These are phyloP conservation scores for Teratosphaeria nubilosa DNA, from an alignment of 2,329 filamentous ascomycete species.

Conservation along the genomic window DNA sequence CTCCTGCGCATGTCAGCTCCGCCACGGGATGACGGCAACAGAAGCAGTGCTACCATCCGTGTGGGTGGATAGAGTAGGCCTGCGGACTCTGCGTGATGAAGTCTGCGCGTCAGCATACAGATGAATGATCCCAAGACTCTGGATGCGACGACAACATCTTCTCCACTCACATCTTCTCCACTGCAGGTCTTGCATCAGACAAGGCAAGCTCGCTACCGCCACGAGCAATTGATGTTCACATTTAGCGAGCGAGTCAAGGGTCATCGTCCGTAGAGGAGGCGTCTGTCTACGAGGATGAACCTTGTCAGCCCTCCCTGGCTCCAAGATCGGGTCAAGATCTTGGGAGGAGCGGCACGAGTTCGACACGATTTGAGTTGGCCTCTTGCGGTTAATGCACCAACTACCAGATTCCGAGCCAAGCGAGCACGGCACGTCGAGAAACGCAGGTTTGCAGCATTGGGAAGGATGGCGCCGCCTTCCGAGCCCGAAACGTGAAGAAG, in stretches of 20 bases:
- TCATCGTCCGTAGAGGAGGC: background rate
- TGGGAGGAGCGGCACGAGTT: background rate
- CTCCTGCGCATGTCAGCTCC: too few relatives aligned
- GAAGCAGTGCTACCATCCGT: background rate
- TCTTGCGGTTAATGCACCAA: background rate
- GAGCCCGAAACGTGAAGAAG: too few relatives aligned
- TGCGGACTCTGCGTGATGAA: too few relatives aligned
- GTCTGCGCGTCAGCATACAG: background rate
- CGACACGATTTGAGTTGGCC: background rate
- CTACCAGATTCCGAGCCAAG: background rate
- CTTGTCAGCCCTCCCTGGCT: background rate
- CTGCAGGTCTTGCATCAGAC: background rate
- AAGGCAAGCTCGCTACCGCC: background rate
- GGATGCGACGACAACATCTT: background rate
- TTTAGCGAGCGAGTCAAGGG: background rate
- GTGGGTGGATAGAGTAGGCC: too few relatives aligned
- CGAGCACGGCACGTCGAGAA: background rate
- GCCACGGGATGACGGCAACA: background rate
- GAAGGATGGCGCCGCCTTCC: too few relatives aligned
- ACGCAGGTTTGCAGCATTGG: too few relatives aligned
- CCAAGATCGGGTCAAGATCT: background rate
- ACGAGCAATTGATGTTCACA: background rate
- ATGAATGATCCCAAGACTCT: background rate
- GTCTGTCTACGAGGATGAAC: background rate
- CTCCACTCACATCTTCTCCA: background rate